Base-by-base conservation (phyloP, 2,329 filamentous ascomycete genomes). In the Trichoderma atroviride region DNA sequence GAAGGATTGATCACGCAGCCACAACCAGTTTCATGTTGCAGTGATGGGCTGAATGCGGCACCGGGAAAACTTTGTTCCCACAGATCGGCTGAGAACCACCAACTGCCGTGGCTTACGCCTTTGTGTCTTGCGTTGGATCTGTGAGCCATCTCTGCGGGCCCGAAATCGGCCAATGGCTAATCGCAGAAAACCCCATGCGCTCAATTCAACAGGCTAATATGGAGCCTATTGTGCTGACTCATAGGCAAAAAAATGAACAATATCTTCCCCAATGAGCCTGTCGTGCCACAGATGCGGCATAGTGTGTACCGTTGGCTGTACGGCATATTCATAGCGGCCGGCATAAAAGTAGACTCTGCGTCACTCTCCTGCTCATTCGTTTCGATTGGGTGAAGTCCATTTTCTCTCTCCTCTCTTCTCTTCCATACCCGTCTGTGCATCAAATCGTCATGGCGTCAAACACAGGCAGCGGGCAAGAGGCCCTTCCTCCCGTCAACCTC, bases 401-500 rank as follows among this genome's bases (percentile, higher is more conserved):
- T 27, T 62, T 31, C 29, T 31, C 31, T 43, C 27, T 63, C 22
- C 24, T 31, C 37, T 55, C 67, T 16, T 29, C 9, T 4, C 33
- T 31, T 55, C 52, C 69, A 71, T 47, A 62, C 55, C 63, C 61
- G 31, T 68, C 31, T 27, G 35, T 14, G 40, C n/a, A 63, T 69
- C 40, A n/a, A 14, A 11, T 33, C 53, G 24, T 50, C 37, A 82
- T 82, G 80, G 74, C 78, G 24, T 69, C 69, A 24, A 69, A 55
- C 69, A 55, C 62, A 40, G 33, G 37, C 68, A 37, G 52, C 33
- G 66, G 69, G 53, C 75, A 78, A 68, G 74, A 75, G 65, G 72
- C 69, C 71, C 76, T 80, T 47, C 75, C 77, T 55, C 75, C 75
- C 37, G 74, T 87, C 75, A 85, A 88, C 74, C 91, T 94, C 79